Evolutionary conservation across 2,329 filamentous ascomycete genomes (phyloP).

Genomic region (Metarhizium album): DNA sequence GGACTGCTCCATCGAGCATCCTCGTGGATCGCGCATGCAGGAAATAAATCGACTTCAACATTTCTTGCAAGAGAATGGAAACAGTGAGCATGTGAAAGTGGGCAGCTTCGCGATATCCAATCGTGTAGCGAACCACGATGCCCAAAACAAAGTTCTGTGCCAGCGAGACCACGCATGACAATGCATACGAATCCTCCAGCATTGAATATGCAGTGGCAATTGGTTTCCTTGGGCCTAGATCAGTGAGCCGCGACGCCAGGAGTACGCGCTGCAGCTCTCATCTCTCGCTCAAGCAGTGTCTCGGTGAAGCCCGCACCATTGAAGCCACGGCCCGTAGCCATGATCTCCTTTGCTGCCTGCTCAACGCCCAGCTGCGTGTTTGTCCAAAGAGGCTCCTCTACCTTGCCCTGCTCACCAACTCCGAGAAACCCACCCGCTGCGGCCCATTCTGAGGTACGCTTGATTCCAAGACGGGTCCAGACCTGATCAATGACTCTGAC

Average conservation of each 20-base stretch:
- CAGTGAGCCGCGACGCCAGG: conserved; percentile 18
- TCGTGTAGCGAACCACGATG: background rate
- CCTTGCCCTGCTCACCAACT: conserved; percentile 62
- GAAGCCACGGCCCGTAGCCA: conserved; percentile 26
- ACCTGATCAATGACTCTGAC: conserved; percentile 76
- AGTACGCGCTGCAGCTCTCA: conserved; percentile 20
- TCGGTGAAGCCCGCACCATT: conserved; percentile 38
- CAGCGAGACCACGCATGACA: background rate
- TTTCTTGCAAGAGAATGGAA: background rate
- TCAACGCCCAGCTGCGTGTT: conserved; percentile 75
- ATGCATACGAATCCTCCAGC: too few relatives aligned
- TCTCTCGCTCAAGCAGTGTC: conserved; percentile 47
- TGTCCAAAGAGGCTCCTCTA: conserved; percentile 74
- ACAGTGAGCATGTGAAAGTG: background rate
- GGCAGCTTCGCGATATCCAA: background rate
- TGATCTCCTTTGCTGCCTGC: conserved; percentile 52
- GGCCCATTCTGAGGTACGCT: conserved; percentile 88
- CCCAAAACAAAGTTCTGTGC: background rate
- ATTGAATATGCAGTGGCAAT: background rate
- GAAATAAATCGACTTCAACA: background rate
- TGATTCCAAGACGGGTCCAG: conserved; percentile 80
- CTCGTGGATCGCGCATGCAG: background rate
- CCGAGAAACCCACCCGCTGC: conserved; percentile 88
- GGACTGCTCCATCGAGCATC: background rate
- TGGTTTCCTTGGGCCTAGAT: background rate